Percentiles rank a stretch among this genome's conserved stretches.
phyloP scores from a whole-genome alignment of 352 stramenopile species.

The Pythium volutum region DNA sequence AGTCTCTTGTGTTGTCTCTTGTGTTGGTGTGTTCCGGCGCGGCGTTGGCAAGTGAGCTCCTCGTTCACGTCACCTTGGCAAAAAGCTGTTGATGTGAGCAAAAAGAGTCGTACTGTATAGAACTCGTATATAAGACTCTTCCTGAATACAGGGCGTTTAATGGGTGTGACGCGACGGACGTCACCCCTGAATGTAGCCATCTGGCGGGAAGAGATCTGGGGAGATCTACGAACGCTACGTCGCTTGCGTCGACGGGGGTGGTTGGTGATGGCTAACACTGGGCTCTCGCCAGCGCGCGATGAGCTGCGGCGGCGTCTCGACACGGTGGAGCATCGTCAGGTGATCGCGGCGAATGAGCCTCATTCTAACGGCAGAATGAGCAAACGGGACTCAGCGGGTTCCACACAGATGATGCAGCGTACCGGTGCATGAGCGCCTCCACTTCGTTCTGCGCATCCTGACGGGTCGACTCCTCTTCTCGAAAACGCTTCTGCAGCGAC shows the following conservation, averaged over 20 bases:
- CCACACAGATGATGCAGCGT: not conserved
- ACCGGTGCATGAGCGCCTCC: conserved; percentile 38
- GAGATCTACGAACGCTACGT: too few species aligned
- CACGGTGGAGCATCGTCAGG: conserved; percentile 35
- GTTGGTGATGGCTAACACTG: not conserved
- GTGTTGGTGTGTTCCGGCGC: not conserved
- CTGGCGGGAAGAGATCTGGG: conserved; percentile 1
- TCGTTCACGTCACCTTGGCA: conserved; percentile 17
- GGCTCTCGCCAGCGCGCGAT: conserved; percentile 22
- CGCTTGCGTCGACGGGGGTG: not conserved
- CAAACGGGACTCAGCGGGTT: not conserved
- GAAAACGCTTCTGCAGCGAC: conserved; percentile 32
- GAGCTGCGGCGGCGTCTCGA: conserved; percentile 26
- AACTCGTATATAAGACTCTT: conserved; percentile 20
- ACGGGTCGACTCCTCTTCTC: conserved; percentile 35
- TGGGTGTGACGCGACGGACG: too few species aligned
- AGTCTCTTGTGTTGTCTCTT: not conserved
- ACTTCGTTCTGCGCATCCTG: conserved; percentile 33
- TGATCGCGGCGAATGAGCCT: conserved; percentile 38
- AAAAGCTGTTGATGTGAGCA: conserved; percentile 37
- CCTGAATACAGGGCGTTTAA: conserved; percentile 11
- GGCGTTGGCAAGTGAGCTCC: not conserved
- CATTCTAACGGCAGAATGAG: conserved; percentile 24
- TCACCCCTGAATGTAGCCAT: conserved; percentile 9
- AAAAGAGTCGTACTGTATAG: conserved; percentile 27